Evolutionary conservation across 208 protist species (phyloP).

Genomic region (Trypanosomatidae sp.): DNA sequence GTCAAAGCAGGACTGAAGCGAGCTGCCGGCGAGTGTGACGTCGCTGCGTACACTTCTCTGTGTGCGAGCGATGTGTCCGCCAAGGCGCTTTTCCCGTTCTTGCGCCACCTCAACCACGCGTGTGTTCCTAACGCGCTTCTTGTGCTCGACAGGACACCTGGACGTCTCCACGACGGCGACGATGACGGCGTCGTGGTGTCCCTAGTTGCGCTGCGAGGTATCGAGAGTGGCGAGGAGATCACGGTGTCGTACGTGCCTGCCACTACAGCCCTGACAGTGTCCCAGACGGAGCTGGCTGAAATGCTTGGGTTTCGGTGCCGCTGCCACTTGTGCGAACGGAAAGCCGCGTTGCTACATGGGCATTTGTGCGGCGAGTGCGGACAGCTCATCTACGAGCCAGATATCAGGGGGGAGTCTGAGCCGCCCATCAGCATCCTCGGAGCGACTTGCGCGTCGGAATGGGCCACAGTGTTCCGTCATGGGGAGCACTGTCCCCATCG

Average conservation of each 20-base stretch:
- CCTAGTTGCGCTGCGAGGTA: constrained; percentile 54
- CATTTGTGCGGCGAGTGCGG: constrained; percentile 50
- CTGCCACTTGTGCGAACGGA: constrained; percentile 44
- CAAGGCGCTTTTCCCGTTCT: constrained; percentile 33
- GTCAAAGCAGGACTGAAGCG: neutral
- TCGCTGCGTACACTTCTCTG: neutral
- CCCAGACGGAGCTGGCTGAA: constrained; percentile 18
- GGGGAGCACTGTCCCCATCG: constrained; percentile 8
- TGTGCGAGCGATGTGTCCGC: neutral
- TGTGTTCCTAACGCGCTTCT: constrained; percentile 64
- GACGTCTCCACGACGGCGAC: neutral
- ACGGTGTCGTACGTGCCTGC: constrained; percentile 66
- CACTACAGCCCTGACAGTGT: constrained; percentile 29
- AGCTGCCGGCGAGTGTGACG: neutral
- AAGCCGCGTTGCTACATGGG: constrained; percentile 45
- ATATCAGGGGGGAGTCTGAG: neutral
- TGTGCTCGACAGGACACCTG: constrained; percentile 18
- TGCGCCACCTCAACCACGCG: constrained; percentile 58
- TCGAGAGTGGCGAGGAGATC: constrained; percentile 66
- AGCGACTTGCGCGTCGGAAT: neutral
- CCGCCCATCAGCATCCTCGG: neutral
- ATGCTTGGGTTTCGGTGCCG: constrained; percentile 44
- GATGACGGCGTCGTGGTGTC: neutral
- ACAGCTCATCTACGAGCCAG: constrained; percentile 36
- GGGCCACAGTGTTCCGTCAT: constrained; percentile 16